Base-by-base conservation (phyloP, 2,329 filamentous ascomycete species). In the Ascochyta clinopodiicola region DNA sequence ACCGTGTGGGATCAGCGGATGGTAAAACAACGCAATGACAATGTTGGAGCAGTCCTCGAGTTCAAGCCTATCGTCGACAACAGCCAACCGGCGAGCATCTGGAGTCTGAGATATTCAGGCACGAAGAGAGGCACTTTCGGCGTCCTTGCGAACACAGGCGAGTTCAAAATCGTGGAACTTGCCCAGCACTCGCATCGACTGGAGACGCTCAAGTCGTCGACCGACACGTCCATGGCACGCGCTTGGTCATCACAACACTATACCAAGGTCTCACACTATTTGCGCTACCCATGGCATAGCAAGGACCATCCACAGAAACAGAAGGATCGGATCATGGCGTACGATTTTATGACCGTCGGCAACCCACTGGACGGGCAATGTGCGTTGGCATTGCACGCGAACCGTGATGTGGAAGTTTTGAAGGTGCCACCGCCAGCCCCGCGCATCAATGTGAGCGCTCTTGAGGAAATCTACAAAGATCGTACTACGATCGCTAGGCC, bases 1-100 rank as follows among this genome's bases (percentile, higher is more conserved):
- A 87, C 89, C 72, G 82, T 94, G 29, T 94, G 90, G 90, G 90
- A 94, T 69, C 85, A 88, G 24, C 86, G 90, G 6, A 81, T 78
- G 66, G 73, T 73, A 24, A 68, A 69, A 52, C 63, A 73, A 63
- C 58, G 68, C 36, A 58, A 56, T 55, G 57, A 54, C 24, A 88
- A 85, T 17, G 70, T 57, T 27, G 80, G 79, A 6, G 77, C 84
- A 17, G 82, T 86, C 1, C 74, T 88, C n/a, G 84, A 86, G 48
- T 79, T 87, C 51, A 79, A 79, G 51, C 82, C 83, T 47, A 79
- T 82, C 1, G 78, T 86, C 13, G 79, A 83, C 45, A 79, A 77
- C 42, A 73, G 71, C 29, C 70, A 79, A 0, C 78, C 79, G 19
- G 78, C 82, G 10, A 79, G 79, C 2, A 85, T 88, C 38, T 87